Evolutionary conservation across 257 asterid genomes (phyloP), one percentile per base, ranked within the genome.

Genomic region (Plantago elongata): DNA sequence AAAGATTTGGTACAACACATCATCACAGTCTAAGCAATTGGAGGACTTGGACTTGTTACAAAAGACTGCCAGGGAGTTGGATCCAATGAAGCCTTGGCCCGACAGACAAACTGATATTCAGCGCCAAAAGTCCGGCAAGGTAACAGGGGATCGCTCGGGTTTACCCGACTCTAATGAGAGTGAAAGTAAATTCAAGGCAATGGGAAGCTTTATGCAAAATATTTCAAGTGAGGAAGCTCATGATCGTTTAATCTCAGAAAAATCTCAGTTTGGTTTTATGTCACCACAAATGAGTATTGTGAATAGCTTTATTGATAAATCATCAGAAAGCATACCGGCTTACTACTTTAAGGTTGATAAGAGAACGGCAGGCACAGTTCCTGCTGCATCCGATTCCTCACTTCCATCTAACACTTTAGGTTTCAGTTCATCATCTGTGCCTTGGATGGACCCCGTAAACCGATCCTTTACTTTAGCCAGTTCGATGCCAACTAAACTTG

Each of bases 261-360:
- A 85, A 78, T 78, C 95, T 72, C 95, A 85, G 62, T 70, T 93
- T 54, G 99, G 99, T 68, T 89, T 93, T 70, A 82, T 85, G 78
- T 83, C 99, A 46, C 99, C 97, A 42, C 99, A 89, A 62, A 86
- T 85, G 75, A 85, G 97, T 77, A 84, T 88, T 75, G 77, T 80
- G 87, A 85, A 84, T 78, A 87, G 99, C 78, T 85, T 89, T 64
- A 77, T 89, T 52, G 99, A 93, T 64, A 93, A 85, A 78, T 78
- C 98, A 18, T 72, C 97, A 52, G 96, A 89, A 69, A 89, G 96
- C 75, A 85, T 89, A 70, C 99, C 99, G 54, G 73, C 89, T 67
- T 93, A 93, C 75, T 72, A 83, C 85, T 93, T 82, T 70, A 93
- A 89, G 80, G 85, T 85, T 70, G 97, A 89, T 73, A 84, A 76